These are phyloP conservation scores for Marasmius fiardii DNA, from an alignment of 1,284 basidiomycete genomes.

Conservation along the genomic window DNA sequence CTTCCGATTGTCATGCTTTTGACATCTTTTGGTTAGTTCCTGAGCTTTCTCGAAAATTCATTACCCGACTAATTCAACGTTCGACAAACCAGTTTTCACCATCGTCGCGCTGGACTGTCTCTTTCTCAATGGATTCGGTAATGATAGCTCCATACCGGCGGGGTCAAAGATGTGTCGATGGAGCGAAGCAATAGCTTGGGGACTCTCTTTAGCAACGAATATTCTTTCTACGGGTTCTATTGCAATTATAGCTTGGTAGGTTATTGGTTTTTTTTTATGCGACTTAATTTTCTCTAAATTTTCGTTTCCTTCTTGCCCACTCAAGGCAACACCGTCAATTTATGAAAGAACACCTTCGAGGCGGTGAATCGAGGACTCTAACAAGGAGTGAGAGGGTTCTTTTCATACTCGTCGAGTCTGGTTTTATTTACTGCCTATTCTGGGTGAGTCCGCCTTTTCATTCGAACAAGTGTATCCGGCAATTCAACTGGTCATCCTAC, in stretches of 20 bases:
- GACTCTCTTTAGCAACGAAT: slow-evolving; percentile 9
- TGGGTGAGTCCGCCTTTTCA: slow-evolving; percentile 1
- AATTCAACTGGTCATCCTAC: too few species aligned
- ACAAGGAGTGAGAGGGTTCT: slow-evolving; percentile 4
- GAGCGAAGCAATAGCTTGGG: slow-evolving; percentile 10
- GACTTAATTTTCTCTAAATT: background rate
- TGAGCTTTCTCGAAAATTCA: too few species aligned
- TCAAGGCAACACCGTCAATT: background rate
- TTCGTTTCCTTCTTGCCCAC: background rate
- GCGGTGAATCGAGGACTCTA: background rate
- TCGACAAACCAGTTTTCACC: slow-evolving; percentile 2
- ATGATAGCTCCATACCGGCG: background rate
- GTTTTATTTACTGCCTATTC: slow-evolving; percentile 11
- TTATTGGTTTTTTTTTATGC: background rate
- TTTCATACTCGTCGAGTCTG: slow-evolving; percentile 9
- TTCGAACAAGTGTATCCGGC: too few species aligned
- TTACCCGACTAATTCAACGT: too few species aligned
- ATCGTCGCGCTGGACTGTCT: slow-evolving; percentile 6
- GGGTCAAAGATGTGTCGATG: slow-evolving; percentile 8
- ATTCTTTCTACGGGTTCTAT: slow-evolving; percentile 5
- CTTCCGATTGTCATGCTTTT: background rate
- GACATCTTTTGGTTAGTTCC: background rate
- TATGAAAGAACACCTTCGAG: background rate
- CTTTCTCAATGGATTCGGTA: background rate
- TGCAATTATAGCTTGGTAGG: slow-evolving; percentile 9